Evolutionary conservation across 2,329 filamentous ascomycete genomes (phyloP), one percentile per base, ranked within the genome.

Genomic region (Arthroderma sp.): DNA sequence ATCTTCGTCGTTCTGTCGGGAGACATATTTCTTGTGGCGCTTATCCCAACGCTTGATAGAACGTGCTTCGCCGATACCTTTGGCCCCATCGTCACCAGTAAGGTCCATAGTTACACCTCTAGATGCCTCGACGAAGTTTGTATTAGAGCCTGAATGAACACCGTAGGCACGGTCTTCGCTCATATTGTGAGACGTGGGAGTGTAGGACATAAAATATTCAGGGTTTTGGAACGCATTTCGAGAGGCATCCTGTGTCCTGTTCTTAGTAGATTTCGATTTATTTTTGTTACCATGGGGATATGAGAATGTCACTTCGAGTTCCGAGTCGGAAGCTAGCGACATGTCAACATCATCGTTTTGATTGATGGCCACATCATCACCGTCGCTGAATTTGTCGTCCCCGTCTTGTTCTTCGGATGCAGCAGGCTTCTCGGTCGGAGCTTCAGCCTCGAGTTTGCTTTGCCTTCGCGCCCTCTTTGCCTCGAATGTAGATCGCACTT

Each of bases 161-260:
- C 88, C 87, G 66, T 98, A 98, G 8, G 82, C 91, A 44, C 85
- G 83, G 60, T 95, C 87, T 66, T 96, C 89, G 43, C 83, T 85
- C 4, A 83, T 72, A 62, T 89, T 91, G 54, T 77, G 75, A 36
- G 79, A 80, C 50, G 83, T 81, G 0, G 91, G 91, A 1, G 79
- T 85, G 71, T 98, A 98, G 6, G 86, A 84, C 87, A 98, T 96
- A 78, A 93, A 98, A 54, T 91, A 78, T 38, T 95, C 88, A 0
- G 80, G 75, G 60, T 95, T 88, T 58, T 85, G 79, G 74, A 80
- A 94, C 38, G 80, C 75, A 29, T 51, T 52, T 3, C 36, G 32
- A 29, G 38, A 28, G 10, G 44, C 34, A 28, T 44, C 36, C 22
- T 43, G 27, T 11, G 46, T 36, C 59, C 46, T 41, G 50, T 46